Base-by-base conservation (phyloP, 352 stramenopile species). In the Pythium inflatum region DNA sequence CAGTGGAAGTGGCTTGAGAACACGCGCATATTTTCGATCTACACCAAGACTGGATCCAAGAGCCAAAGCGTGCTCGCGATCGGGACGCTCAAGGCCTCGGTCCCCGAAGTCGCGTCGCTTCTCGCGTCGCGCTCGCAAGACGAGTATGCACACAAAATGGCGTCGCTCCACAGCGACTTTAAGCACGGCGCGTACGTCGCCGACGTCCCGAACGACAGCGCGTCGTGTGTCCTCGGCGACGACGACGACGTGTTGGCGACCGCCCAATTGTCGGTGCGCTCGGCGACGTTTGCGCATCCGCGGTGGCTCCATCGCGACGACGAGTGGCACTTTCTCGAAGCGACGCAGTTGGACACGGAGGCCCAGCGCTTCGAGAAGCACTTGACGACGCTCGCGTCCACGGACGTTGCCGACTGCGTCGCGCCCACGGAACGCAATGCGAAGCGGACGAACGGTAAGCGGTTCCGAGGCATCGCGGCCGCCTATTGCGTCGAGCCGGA, bases 1-100 rank as follows among this genome's bases (percentile, higher is more conserved):
- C 43, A 51, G 22, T 74, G 67, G 67, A 68, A 74, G 22, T 74
- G 67, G 67, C 24, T 66, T 43, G 60, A 74, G 20, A 62, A 62
- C 20, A 30, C 20, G 14, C 48, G 67, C 43, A 60, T 51, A 6
- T 66, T 68, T 16, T 43, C 40, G 11, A 61, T 74, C 43, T 74
- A 66, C 54, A 57, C 51, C 28, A 64, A 59, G 45, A 22, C 41
- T 2, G 58, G 64, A n/a, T 8, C 5, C 4, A 12, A 57, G n/a
- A 22, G 30, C 12, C 48, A 55, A 30, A 51, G 30, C 16, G 62
- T 69, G n/a, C 28, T 69, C 28, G 45, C 30, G 2, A 20, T 69
- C 53, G 62, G 62, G 13, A 33, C 25, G 5, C 38, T 69, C 11
- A 28, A 28, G 3, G 41, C 51, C n/a, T 53, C 51, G 22, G 62